phyloP scores from a whole-genome alignment of 2,329 filamentous ascomycete species.

The Aspergillus terreus region DNA sequence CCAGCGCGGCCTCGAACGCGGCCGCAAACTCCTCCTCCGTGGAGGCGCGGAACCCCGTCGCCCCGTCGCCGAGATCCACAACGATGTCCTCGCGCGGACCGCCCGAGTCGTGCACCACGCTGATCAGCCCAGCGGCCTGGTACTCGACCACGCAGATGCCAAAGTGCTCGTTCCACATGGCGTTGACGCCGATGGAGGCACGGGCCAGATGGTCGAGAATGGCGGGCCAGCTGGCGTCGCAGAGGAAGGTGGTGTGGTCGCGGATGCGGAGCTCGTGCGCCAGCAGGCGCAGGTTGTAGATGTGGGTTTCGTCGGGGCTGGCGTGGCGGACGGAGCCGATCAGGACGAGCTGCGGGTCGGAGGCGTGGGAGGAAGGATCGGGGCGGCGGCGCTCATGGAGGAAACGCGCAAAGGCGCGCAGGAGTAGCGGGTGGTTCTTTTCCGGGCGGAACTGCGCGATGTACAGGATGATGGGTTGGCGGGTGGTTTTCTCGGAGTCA shows the following conservation, averaged over 20 bases:
- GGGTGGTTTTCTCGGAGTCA: conserved; percentile 60
- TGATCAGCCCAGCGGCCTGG: conserved; percentile 87
- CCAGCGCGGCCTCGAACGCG: conserved; percentile 73
- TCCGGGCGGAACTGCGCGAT: conserved; percentile 97
- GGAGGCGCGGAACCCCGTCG: conserved; percentile 83
- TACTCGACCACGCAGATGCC: conserved; percentile 98
- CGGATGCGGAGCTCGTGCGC: conserved; percentile 83
- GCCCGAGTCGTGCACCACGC: conserved; percentile 88
- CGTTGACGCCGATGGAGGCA: conserved; percentile 84
- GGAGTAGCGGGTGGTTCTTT: conserved; percentile 87
- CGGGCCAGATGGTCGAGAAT: conserved; percentile 75
- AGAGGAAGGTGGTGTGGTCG: conserved; percentile 79
- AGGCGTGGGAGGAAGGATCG: conserved; percentile 42
- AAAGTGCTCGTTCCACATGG: conserved; percentile 99
- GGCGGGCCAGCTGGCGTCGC: conserved; percentile 84
- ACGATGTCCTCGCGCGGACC: conserved; percentile 95
- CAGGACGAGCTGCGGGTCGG: conserved; percentile 67
- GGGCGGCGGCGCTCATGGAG: conserved; percentile 52
- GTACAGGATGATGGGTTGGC: conserved; percentile 75
- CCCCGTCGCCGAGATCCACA: conserved; percentile 69
- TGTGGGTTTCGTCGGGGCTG: conserved; percentile 51
- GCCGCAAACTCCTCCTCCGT: conserved; percentile 74
- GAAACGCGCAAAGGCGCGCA: conserved; percentile 79
- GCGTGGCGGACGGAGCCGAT: conserved; percentile 85
- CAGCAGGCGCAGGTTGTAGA: conserved; percentile 82